A percentile compares a stretch with the other conserved stretches of the same genome.
phyloP scores from a whole-genome alignment of 306 rosid species.

The Quercus dentata region DNA sequence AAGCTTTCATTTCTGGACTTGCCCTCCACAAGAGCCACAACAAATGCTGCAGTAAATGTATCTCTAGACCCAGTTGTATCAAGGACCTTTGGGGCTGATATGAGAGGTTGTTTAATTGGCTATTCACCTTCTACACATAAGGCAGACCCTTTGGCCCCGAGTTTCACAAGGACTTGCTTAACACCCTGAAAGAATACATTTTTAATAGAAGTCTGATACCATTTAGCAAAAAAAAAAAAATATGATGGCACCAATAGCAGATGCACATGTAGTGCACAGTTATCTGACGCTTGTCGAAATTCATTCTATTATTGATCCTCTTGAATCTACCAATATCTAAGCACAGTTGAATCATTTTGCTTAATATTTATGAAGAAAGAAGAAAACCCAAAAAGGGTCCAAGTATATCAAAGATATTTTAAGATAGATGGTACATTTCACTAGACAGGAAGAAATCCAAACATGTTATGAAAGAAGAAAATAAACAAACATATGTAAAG shows the following conservation, averaged over 20 bases:
- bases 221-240: background rate
- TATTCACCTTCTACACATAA: constrained; percentile 75
- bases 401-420: background rate
- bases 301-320: background rate
- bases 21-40: constrained; percentile 82
- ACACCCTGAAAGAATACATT: constrained; percentile 59
- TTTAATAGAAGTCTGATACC: background rate
- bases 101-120: constrained; percentile 64
- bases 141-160: constrained; percentile 79
- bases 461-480: background rate
- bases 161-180: constrained; percentile 84
- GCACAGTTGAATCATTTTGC: background rate
- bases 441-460: background rate
- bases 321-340: background rate
- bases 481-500: background rate
- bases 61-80: constrained; percentile 94
- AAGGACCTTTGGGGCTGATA: constrained; percentile 56
- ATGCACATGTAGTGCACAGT: background rate
- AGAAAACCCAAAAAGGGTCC: background rate
- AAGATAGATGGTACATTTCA: background rate
- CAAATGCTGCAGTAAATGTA: constrained; percentile 89
- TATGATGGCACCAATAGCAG: background rate
- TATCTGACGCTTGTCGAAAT: background rate
- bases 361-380: background rate
- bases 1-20: constrained; percentile 67